A percentile compares a stretch with the other conserved stretches of the same genome.
Conservation (phyloP, 441 rosid species). For the Mallotus japonicus region DNA sequence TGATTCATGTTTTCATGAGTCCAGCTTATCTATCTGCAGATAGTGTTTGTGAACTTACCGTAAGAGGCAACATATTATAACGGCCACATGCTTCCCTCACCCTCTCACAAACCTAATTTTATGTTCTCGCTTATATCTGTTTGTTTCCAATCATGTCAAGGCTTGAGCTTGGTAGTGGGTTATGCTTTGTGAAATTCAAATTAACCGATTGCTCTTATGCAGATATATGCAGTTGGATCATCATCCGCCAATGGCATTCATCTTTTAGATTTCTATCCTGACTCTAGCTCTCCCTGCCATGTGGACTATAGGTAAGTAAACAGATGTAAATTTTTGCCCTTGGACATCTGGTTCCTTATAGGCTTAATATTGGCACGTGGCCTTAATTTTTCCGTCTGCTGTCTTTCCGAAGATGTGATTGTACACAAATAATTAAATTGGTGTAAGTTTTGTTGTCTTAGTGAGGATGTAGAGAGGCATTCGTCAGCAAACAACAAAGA, state of each 20-base stretch:
- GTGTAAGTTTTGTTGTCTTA: constrained; percentile 23
- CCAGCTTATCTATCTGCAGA: not conserved
- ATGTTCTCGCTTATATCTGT: not conserved
- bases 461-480: constrained; percentile 42
- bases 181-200: constrained; percentile 1
- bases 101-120: not conserved
- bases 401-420: not conserved
- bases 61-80: not conserved
- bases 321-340: not conserved
- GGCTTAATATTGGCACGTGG: not conserved
- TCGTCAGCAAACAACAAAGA: constrained; percentile 26
- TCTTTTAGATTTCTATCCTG: constrained; percentile 88
- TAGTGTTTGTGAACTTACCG: not conserved
- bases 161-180: not conserved
- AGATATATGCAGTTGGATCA: constrained; percentile 84
- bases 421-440: not conserved
- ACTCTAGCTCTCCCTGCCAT: constrained; percentile 72
- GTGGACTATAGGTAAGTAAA: constrained; percentile 76
- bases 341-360: no score
- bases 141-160: not conserved
- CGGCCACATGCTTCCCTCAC: not conserved
- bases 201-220: constrained; percentile 23
- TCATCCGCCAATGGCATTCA: constrained; percentile 70
- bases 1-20: not conserved
- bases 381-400: not conserved